Base-by-base conservation (phyloP, 1,284 basidiomycete genomes). In the Cerrena zonata region DNA sequence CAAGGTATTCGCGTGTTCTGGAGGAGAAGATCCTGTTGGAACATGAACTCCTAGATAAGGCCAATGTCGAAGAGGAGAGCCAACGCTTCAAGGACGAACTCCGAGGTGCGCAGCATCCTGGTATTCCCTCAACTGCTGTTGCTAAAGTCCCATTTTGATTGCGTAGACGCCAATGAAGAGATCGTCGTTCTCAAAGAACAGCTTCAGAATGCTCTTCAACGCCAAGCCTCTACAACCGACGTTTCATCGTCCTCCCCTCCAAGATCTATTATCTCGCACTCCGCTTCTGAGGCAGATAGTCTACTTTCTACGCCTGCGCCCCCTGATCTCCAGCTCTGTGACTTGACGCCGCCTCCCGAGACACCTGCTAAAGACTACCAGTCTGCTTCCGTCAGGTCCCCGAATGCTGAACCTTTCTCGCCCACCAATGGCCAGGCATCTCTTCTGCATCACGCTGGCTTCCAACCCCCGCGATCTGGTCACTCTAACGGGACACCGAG, bases 21-120 rank as follows among this genome's bases (percentile, higher is more conserved):
- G 96, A 99, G 69, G 91, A 97, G 72, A 98, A 97, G 69, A 97
- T 96, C 45, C 71, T 99, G 41, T 77, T 99, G 27, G 96, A 99
- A 67, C 92, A 98, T 60, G 96, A 99, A 65, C 74, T 99, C n/a
- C 73, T 97, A 40, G 88, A 89, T 67, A 95, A 94, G 69, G 87
- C 91, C 2, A 84, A 78, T 55, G 65, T 97, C 34, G 94, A 98
- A 64, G 94, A 96, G 67, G 91, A 96, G 63, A 82, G 79, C 47
- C 96, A 99, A 69, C 78, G 96, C 40, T 68, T 96, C 51, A 94
- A 86, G 68, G 96, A 99, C 64, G 94, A 98, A 65, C 70, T 98
- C 26, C 74, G 94, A 81, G 94, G 94, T 94, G 55, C 50, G 78
- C 53, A 42, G 23, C 46, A 47, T 47, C 50, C 13, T 22, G 41